A percentile compares a stretch with the other conserved stretches of the same genome.
Evolutionary conservation across 108 stramenopile species (phyloP).

Genomic region (Aurantiochytrium sp.): DNA sequence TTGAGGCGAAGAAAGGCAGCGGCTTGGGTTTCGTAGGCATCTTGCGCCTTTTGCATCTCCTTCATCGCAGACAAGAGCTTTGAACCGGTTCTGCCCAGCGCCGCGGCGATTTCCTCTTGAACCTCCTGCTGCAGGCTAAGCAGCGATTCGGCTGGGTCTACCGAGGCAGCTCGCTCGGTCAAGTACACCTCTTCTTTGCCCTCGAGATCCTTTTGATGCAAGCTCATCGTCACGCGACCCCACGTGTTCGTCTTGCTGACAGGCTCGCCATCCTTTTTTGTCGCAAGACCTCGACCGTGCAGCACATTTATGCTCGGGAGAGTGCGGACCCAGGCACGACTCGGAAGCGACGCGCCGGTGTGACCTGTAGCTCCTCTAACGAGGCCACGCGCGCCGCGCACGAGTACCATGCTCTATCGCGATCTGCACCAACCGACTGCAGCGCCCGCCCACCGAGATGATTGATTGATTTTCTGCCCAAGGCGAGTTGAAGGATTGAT

Average conservation of each 20-base stretch:
- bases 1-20: not conserved
- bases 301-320: too few relatives aligned
- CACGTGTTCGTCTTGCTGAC: not conserved
- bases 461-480: too few relatives aligned
- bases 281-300: not conserved
- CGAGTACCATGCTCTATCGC: too few relatives aligned
- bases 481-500: too few relatives aligned
- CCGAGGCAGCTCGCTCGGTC: not conserved
- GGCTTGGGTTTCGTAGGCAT: not conserved
- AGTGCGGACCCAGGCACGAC: too few relatives aligned
- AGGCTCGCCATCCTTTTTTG: not conserved
- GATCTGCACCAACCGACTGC: too few relatives aligned
- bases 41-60: not conserved
- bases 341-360: too few relatives aligned
- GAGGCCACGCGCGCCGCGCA: too few relatives aligned
- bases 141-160: not conserved
- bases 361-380: too few relatives aligned
- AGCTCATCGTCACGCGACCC: not conserved
- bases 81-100: not conserved
- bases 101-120: conserved; percentile 12
- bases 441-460: too few relatives aligned
- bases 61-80: not conserved
- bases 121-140: not conserved
- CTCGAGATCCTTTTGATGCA: not conserved
- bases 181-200: not conserved